Conservation (phyloP, 139 green algal genomes). For the Astrephomene gubernaculifera region DNA sequence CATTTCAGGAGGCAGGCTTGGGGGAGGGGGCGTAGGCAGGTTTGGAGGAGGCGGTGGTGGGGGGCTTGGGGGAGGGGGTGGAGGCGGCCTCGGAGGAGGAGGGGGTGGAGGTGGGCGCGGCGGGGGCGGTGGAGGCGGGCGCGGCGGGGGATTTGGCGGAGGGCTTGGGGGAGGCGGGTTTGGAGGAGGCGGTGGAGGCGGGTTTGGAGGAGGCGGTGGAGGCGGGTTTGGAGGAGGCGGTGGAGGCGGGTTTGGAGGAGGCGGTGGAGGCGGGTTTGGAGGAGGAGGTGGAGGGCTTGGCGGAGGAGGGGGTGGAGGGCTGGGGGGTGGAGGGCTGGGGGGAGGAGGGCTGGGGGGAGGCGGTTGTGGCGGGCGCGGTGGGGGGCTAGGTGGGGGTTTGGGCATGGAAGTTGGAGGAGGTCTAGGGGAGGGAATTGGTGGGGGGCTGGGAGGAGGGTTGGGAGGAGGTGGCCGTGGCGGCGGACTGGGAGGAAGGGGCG, state of each 20-base stretch:
- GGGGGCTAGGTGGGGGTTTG: neutral
- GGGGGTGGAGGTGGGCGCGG: neutral
- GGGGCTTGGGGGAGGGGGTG: neutral
- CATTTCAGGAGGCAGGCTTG: neutral
- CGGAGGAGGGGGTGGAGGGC: neutral
- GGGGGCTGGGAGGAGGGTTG: neutral
- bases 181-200: neutral
- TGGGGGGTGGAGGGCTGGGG: neutral
- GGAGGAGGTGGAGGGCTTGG: neutral
- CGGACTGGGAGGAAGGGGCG: too few species aligned
- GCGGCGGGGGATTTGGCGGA: too few species aligned
- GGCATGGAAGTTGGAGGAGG: too few species aligned
- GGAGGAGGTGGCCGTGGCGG: neutral
- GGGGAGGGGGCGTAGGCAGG: neutral
- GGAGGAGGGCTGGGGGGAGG: neutral
- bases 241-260: neutral
- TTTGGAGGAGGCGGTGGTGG: neutral
- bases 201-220: neutral
- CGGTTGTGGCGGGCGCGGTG: neutral
- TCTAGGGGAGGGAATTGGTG: neutral
- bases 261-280: neutral
- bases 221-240: neutral
- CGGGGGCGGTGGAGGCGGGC: neutral
- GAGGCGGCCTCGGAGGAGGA: neutral
- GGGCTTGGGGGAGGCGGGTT: neutral